Conservation (phyloP, 331 rosid species). For the Malus hybrid region DNA sequence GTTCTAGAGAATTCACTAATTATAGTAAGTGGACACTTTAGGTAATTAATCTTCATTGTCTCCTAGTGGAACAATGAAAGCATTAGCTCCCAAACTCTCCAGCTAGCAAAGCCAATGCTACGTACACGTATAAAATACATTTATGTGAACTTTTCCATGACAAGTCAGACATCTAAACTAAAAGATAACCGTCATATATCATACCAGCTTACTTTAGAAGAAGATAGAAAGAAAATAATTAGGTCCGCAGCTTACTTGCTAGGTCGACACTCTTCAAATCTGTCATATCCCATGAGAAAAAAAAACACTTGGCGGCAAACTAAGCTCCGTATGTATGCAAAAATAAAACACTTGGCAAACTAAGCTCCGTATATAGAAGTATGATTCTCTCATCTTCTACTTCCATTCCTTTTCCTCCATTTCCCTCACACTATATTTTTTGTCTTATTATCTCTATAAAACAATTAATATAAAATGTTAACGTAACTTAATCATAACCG, state of each 20-base stretch:
- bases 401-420: no score
- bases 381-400: no score
- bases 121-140: neutral
- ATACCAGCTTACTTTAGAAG: neutral
- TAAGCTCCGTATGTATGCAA: neutral
- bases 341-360: no score
- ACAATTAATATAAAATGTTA: no score
- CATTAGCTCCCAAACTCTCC: neutral
- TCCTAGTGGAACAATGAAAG: neutral
- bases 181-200: neutral
- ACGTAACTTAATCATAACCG: no score
- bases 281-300: neutral
- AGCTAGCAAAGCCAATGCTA: neutral
- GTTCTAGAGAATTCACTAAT: neutral
- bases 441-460: no score
- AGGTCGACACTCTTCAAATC: neutral
- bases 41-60: neutral
- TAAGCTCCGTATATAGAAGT: no score
- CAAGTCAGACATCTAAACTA: neutral
- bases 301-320: neutral
- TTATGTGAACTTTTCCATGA: neutral
- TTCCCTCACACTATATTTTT: no score
- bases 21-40: neutral
- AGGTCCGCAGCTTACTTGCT: neutral
- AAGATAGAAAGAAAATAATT: neutral